A percentile compares a stretch with the other conserved stretches of the same genome.
These are phyloP conservation scores for Eucalyptus coolabah DNA, from an alignment of 345 rosid genomes.

Conservation along the genomic window DNA sequence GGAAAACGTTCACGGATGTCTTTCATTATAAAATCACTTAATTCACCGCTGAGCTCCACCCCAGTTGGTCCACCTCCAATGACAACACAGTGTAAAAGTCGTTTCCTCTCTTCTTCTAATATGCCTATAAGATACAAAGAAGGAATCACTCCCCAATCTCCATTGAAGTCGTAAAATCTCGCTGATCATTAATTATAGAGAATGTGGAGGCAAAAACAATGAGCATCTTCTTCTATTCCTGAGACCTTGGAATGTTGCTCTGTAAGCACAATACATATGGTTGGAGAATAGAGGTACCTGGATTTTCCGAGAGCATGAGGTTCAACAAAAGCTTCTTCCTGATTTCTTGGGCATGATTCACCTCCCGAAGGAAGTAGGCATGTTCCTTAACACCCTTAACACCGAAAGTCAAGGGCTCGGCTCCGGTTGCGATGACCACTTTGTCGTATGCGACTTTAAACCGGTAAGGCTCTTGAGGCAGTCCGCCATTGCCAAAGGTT, in stretches of 20 bases:
- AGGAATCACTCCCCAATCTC: not conserved
- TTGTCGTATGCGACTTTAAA: constrained; percentile 87
- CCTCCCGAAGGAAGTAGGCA: constrained; percentile 88
- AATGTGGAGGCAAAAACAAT: not conserved
- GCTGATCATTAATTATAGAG: not conserved
- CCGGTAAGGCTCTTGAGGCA: constrained; percentile 47
- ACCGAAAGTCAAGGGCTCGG: constrained; percentile 89
- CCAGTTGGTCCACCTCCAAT: constrained; percentile 97
- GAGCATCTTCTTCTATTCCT: not conserved
- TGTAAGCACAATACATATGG: not conserved
- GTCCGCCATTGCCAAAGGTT: constrained; percentile 33
- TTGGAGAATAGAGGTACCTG: constrained; percentile 23
- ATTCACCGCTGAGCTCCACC: constrained; percentile 82
- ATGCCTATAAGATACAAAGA: constrained; percentile 29
- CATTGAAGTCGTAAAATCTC: not conserved
- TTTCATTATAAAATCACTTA: constrained; percentile 76
- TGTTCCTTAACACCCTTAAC: constrained; percentile 77
- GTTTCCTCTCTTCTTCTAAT: constrained; percentile 10
- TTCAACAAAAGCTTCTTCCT: constrained; percentile 85
- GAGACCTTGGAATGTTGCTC: not conserved
- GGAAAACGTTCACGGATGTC: constrained; percentile 62
- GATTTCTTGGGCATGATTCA: constrained; percentile 86
- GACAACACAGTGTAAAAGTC: not conserved
- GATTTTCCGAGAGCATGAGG: constrained; percentile 89
- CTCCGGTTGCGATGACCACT: constrained; percentile 76